Base-by-base conservation (phyloP, 1,284 basidiomycete species). In the Entoloma clypeatum region DNA sequence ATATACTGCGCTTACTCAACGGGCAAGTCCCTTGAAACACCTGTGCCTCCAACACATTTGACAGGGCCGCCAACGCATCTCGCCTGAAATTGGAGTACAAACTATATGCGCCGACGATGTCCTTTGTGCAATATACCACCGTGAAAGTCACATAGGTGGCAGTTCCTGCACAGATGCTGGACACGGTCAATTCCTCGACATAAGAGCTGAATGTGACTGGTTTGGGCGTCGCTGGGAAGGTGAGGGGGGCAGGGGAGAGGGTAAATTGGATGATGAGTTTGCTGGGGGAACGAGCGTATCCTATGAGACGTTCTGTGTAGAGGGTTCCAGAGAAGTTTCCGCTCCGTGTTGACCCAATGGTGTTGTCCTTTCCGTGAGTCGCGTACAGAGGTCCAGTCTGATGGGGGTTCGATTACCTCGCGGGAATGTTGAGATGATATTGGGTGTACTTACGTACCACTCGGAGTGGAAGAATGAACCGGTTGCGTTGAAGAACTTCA, bases 371-470 rank as follows among this genome's bases (percentile, higher is more conserved):
- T 2, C 44, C 44, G 0, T 26, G 9, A 10, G 44, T 42, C 2
- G 36, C 23, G 14, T 30, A 30, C 5, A 46, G 9, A 4, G 25
- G 26, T 4, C 40, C 44, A 7, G 37, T 19, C 32, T 44, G 25
- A 8, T 11, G 22, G 22, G 7, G 4, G 17, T 7, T 7, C 18
- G 11, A 13, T 25, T 9, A 7, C 5, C 6, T 16, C 3, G 13
- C 5, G 18, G 18, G 19, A 16, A 22, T 22, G 9, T 22, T 14
- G 16, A 33, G 17, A 13, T 10, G 13, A 17, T 14, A 13, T 5
- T 6, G n/a, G 11, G 9, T 11, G 23, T 5, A 45, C 44, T 45
- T 39, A 41, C 44, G 40, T 41, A 45, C 44, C 44, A 45, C 35
- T 45, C 44, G 14, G 39, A 27, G 19, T 35, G 39, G 7, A 38